Percentiles rank a stretch among this genome's conserved stretches.
These are phyloP conservation scores for Telopea speciosissima DNA, from an alignment of 177 flowering plant species.

Conservation along the genomic window DNA sequence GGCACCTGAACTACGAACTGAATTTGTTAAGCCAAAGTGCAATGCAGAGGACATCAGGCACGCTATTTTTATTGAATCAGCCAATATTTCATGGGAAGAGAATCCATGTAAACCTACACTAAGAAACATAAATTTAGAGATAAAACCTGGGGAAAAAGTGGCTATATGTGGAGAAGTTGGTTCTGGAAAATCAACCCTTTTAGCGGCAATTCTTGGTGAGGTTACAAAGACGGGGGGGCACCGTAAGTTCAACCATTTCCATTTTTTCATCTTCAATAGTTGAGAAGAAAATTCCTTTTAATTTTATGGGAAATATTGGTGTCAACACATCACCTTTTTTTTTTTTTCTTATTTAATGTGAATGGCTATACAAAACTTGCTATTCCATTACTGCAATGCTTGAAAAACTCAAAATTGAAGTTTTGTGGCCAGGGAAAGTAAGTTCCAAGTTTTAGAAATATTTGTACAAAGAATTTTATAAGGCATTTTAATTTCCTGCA, in stretches of 20 bases:
- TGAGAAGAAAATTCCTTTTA: neutral
- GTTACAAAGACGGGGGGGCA: constrained; percentile 42
- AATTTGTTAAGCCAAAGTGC: constrained; percentile 10
- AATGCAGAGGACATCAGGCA: constrained; percentile 3
- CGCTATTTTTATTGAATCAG: constrained; percentile 23
- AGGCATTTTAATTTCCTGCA: no score
- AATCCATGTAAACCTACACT: constrained; percentile 31
- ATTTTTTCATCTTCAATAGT: neutral
- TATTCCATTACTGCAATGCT: no score
- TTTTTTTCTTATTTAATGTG: no score
- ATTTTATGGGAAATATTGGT: neutral
- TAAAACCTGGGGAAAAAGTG: constrained; percentile 41
- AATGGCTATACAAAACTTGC: no score
- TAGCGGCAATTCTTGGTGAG: constrained; percentile 70
- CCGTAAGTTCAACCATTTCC: constrained; percentile 25
- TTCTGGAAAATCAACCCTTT: constrained; percentile 64
- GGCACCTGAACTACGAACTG: constrained; percentile 44
- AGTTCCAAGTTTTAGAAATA: no score
- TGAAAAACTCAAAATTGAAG: no score
- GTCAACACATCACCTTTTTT: neutral
- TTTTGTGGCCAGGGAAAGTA: no score
- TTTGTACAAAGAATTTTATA: no score
- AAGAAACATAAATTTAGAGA: constrained; percentile 34
- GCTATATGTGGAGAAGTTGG: constrained; percentile 85
- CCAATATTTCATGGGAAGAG: constrained; percentile 47